Evolutionary conservation across 768 basidiomycete genomes (phyloP), one percentile per base, ranked within the genome.

Genomic region (Grammothele lineata): DNA sequence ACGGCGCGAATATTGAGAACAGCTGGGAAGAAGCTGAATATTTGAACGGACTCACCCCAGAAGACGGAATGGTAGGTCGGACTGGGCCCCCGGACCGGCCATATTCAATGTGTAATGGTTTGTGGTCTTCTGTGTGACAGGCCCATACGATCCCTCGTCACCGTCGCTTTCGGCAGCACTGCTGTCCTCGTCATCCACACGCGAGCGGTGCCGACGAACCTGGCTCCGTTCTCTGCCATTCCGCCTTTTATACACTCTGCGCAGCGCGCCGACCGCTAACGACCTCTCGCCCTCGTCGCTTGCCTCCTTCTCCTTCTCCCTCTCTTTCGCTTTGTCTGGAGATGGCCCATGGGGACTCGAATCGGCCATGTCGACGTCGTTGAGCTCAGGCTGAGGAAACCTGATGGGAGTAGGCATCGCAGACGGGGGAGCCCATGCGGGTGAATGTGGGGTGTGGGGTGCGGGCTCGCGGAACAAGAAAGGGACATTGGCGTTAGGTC

Each of bases 41-140:
- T 22, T 19, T 45, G 35, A 32, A 42, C 51, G 61, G n/a, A n/a
- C n/a, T n/a, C 56, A 93, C 92, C 93, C 92, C 40, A 92, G 76
- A 23, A 96, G 71, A 44, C 93, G 70, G 66, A 92, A 90, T 18
- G 94, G 94, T 27, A 72, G 66, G 50, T 89, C 85, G 23, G 80
- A 80, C 51, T 68, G 76, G 34, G 75, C 71, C 21, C 71, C 61
- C 15, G 77, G 74, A 21, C 83, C 74, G 15, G 89, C 76, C 69
- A 92, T 72, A 66, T 92, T 89, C 48, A 92, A 73, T 2, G 89
- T 91, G 63, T 89, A 92, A 58, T 90, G 87, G 60, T 88, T 82
- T 38, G 83, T 81, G 27, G 76, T 86, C 50, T 74, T 82, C 50
- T 71, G 76, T 21, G 75, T 72, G 46, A 75, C 51, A 51, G 71